phyloP scores from a whole-genome alignment of 1,284 basidiomycete species.

The Ceratobasidium sp. region DNA sequence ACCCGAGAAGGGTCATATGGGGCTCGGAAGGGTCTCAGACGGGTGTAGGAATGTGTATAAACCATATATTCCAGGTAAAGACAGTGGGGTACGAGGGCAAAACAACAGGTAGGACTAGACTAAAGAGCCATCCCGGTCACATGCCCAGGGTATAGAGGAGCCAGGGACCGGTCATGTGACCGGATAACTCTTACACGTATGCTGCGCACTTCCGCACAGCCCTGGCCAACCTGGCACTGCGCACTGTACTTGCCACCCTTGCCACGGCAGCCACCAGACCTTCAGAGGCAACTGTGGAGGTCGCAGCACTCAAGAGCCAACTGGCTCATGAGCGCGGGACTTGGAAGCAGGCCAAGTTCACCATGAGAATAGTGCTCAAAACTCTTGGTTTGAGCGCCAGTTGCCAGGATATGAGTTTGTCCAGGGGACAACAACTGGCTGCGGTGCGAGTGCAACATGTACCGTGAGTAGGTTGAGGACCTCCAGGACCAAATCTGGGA shows the following conservation, averaged over 20 bases:
- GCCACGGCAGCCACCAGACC: not conserved
- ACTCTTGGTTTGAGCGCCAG: constrained; percentile 1
- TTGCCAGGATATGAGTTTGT: not conserved
- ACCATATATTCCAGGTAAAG: too few relatives aligned
- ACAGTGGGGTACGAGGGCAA: too few relatives aligned
- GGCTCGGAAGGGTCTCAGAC: too few relatives aligned
- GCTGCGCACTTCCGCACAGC: not conserved
- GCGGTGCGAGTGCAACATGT: not conserved
- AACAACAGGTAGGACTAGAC: too few relatives aligned
- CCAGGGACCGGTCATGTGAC: too few relatives aligned
- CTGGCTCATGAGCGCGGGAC: constrained; percentile 1
- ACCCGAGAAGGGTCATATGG: too few relatives aligned
- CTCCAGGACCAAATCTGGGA: constrained; percentile 1
- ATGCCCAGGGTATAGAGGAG: too few relatives aligned
- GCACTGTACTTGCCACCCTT: not conserved
- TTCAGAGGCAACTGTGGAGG: not conserved
- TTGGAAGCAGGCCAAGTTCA: not conserved
- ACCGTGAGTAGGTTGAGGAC: not conserved
- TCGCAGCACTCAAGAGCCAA: constrained; percentile 1
- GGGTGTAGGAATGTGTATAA: too few relatives aligned
- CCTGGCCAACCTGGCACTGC: not conserved
- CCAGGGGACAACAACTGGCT: not conserved
- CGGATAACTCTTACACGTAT: not conserved
- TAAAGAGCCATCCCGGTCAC: too few relatives aligned
- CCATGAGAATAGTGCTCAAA: not conserved